Evolutionary conservation across 768 basidiomycete species (phyloP), one percentile per base, ranked within the genome.

Genomic region (Pluteus cervinus): DNA sequence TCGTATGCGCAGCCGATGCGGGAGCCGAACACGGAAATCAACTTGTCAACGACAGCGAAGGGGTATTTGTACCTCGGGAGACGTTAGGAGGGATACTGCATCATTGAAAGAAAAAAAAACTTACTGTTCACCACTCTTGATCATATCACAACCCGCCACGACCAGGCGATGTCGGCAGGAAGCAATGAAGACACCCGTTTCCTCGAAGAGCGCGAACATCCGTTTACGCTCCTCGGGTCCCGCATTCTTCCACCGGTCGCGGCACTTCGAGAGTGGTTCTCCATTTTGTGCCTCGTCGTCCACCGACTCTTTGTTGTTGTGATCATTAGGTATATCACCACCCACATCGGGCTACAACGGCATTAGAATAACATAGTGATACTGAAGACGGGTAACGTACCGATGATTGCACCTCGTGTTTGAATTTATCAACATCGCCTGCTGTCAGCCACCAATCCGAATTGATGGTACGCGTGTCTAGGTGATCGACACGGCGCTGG

Each of bases 151-250:
- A 2, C 29, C 39, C 4, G 29, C 29, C 11, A 49, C 35, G 20
- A 51, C 46, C 1, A 46, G 24, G 5, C 43, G 43, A 36, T 55
- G 53, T 3, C 46, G 39, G 31, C 52, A 53, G 3, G 44, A 37
- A 3, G 41, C 37, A 23, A 53, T 40, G 28, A 53, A 55, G 28
- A 53, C 36, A 4, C 50, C 44, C 14, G 51, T 41, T 37, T 53
- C 50, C 8, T 49, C 36, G 32, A 51, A 53, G 2, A 51, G 33
- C 8, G 44, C 37, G 37, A 48, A 49, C 47, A 46, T 44, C 14
- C 37, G 43, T 26, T 49, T 50, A 10, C n/a, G 9, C 12, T 49
- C 34, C 9, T 53, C 50, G 3, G 45, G 49, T 4, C 44, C 45
- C 7, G 48, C 39, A 23, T 47, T 48, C 36, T 36, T 32, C 52